These are phyloP conservation scores for Alternaria ventricosa DNA, from an alignment of 2,329 filamentous ascomycete genomes.

Conservation along the genomic window DNA sequence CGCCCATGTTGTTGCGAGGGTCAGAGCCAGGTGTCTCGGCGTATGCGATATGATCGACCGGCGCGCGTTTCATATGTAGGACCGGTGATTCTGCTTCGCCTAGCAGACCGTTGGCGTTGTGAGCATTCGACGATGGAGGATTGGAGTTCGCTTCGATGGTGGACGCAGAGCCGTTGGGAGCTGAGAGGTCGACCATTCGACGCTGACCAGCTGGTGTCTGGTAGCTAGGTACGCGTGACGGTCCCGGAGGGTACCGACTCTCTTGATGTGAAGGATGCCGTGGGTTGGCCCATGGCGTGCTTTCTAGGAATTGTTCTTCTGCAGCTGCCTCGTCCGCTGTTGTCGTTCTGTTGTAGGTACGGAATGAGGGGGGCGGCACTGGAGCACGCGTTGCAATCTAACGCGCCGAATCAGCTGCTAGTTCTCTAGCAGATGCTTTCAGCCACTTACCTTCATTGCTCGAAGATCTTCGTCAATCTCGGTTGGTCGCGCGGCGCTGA, in stretches of 20 bases:
- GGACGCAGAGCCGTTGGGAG: conserved; percentile 48
- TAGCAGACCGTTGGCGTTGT: conserved; percentile 33
- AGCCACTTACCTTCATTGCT: conserved; percentile 79
- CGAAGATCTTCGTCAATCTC: conserved; percentile 88
- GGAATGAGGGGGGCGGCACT: conserved; percentile 39
- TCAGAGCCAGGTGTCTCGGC: conserved; percentile 36
- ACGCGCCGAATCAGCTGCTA: conserved; percentile 31
- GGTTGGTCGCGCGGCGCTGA: conserved; percentile 71
- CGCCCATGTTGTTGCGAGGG: conserved; percentile 31
- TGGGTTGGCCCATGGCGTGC: conserved; percentile 91
- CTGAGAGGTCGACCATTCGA: conserved; percentile 43
- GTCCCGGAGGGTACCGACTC: conserved; percentile 39
- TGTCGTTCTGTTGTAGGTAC: conserved; percentile 44
- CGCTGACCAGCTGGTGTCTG: conserved; percentile 48
- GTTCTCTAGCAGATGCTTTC: conserved; percentile 15
- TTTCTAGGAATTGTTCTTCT: conserved; percentile 85
- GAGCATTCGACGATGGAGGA: conserved; percentile 44
- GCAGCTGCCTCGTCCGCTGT: conserved; percentile 65
- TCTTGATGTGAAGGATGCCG: conserved; percentile 59
- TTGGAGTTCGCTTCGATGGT: conserved; percentile 50
- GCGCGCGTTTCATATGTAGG: conserved; percentile 47
- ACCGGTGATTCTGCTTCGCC: conserved; percentile 47
- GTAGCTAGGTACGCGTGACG: conserved; percentile 38
- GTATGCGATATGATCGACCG: conserved; percentile 34
- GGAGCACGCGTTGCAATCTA: conserved; percentile 45